Percentiles rank a stretch among this genome's conserved stretches.
Evolutionary conservation across 345 rosid genomes (phyloP).

Genomic region (Clarkia xantiana): DNA sequence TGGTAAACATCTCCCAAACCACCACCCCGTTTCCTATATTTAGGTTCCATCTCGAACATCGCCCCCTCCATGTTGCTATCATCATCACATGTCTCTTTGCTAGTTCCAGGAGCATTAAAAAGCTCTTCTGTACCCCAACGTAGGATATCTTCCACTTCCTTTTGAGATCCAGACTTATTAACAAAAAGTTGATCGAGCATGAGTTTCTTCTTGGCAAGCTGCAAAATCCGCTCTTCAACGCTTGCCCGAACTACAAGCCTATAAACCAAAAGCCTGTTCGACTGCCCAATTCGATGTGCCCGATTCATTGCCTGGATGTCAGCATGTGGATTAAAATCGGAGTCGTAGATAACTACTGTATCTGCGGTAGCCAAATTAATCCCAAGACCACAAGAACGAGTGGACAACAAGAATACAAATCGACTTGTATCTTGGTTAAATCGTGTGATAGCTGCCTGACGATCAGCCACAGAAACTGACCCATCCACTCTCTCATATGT

Average conservation of each 20-base stretch:
- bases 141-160: conserved; percentile 96
- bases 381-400: conserved; percentile 99
- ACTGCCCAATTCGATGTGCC: conserved; percentile 98
- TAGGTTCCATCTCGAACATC: conserved; percentile 53
- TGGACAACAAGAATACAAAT: conserved; percentile 91
- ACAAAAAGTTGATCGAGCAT: conserved; percentile 99
- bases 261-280: conserved; percentile 89
- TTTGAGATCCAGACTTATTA: conserved; percentile 95
- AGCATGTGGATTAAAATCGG: conserved; percentile 99
- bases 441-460: conserved; percentile 86
- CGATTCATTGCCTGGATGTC: conserved; percentile 99
- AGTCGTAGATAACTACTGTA: conserved; percentile 94
- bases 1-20: conserved; percentile 94
- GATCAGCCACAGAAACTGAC: conserved; percentile 90
- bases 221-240: conserved; percentile 98
- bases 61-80: conserved; percentile 38
- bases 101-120: conserved; percentile 48
- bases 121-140: conserved; percentile 99
- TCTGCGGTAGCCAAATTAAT: conserved; percentile 98
- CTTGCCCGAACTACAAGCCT: conserved; percentile 99
- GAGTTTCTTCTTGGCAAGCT: conserved; percentile 94
- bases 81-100: conserved; percentile 55
- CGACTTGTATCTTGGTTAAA: conserved; percentile 93
- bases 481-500: conserved; percentile 99
- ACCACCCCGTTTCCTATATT: conserved; percentile 81